phyloP scores from a whole-genome alignment of 164 flowering plant species.

The Macadamia integrifolia region DNA sequence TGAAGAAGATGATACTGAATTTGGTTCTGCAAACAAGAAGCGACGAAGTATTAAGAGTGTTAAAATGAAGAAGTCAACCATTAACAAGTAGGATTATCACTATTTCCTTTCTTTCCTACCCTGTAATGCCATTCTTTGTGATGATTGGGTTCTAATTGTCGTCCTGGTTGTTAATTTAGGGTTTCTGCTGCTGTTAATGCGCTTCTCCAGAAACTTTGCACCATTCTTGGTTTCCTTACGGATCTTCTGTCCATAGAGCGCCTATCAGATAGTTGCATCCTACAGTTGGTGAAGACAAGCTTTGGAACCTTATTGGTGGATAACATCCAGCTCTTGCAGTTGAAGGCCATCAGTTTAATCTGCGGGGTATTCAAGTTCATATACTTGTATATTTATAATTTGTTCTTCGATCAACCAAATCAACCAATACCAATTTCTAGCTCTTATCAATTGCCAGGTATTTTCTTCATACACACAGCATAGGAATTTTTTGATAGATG shows the following conservation, averaged over 20 bases:
- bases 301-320: slow-evolving; percentile 82
- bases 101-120: slow-evolving; percentile 22
- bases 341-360: slow-evolving; percentile 76
- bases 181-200: slow-evolving; percentile 58
- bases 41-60: slow-evolving; percentile 22
- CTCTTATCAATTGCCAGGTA: slow-evolving; percentile 51
- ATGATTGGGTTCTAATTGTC: slow-evolving; percentile 18
- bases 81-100: slow-evolving; percentile 55
- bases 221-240: slow-evolving; percentile 70
- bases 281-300: slow-evolving; percentile 80
- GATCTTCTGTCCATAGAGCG: slow-evolving; percentile 75
- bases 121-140: slow-evolving; percentile 10
- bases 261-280: slow-evolving; percentile 82
- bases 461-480: slow-evolving; percentile 79
- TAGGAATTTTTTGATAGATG: slow-evolving; percentile 71
- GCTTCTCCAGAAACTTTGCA: slow-evolving; percentile 81
- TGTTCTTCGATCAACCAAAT: background rate
- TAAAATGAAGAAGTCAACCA: slow-evolving; percentile 60
- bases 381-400: background rate
- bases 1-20: slow-evolving; percentile 33
- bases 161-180: slow-evolving; percentile 34
- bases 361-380: slow-evolving; percentile 55
- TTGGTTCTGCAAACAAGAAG: too few species aligned
- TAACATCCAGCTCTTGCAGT: slow-evolving; percentile 86
- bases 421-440: background rate